Evolutionary conservation across 768 basidiomycete species (phyloP), one percentile per base, ranked within the genome.

Genomic region (Tylopilus rubrobrunneus): DNA sequence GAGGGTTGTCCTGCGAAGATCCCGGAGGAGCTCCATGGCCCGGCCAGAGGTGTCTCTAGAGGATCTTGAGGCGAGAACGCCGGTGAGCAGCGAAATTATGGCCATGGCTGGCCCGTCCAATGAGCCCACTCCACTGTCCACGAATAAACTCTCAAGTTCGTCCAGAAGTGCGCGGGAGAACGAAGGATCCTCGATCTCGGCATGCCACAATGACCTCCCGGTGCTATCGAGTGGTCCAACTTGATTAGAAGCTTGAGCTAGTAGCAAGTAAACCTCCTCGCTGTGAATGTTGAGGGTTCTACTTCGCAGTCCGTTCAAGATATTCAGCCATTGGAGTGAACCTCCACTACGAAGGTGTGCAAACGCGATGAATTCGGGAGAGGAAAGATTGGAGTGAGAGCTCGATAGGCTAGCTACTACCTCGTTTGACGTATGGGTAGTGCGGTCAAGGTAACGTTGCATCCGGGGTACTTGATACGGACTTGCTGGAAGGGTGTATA

Each of bases 181-280:
- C 0, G 47, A n/a, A 5, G 36, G 23, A 3, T 39, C 7, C 5
- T 45, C 45, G 6, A 78, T 59, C n/a, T 78, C 74, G 1, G 49
- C 34, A 55, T 83, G 82, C 75, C 77, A 81, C 25, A n/a, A 54
- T 9, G 56, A 70, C n/a, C n/a, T n/a, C n/a, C n/a, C n/a, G n/a
- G n/a, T n/a, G n/a, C n/a, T n/a, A n/a, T n/a, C n/a, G n/a, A n/a
- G n/a, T n/a, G n/a, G n/a, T n/a, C n/a, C n/a, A n/a, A n/a, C n/a
- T n/a, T n/a, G n/a, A n/a, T n/a, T n/a, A n/a, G n/a, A n/a, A n/a
- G n/a, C n/a, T n/a, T n/a, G n/a, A n/a, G n/a, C n/a, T n/a, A n/a
- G n/a, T n/a, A n/a, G n/a, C n/a, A n/a, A n/a, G n/a, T n/a, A n/a
- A n/a, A n/a, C n/a, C n/a, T n/a, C n/a, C n/a, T n/a, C n/a, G n/a